Evolutionary conservation across 2,329 filamentous ascomycete genomes (phyloP).

Genomic region (Volutella citrinella): DNA sequence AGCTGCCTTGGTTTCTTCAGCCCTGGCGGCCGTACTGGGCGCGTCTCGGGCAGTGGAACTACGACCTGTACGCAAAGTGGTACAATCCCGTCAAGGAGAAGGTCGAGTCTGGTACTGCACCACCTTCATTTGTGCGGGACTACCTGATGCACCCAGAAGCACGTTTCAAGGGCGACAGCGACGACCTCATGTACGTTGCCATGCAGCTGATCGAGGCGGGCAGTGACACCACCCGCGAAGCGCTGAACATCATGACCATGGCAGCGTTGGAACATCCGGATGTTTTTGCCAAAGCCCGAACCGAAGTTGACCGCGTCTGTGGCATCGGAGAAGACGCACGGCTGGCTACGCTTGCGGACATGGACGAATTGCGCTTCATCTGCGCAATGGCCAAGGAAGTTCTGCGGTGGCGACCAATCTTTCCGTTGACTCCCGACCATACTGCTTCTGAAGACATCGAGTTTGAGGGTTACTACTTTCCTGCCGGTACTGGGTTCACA

Average conservation of each 20-base stretch:
- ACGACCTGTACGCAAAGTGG: slow-evolving; percentile 32
- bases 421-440: slow-evolving; percentile 34
- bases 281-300: slow-evolving; percentile 32
- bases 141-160: slow-evolving; percentile 25
- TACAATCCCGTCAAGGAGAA: slow-evolving; percentile 28
- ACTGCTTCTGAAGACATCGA: slow-evolving; percentile 40
- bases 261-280: slow-evolving; percentile 30
- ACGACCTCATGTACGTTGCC: slow-evolving; percentile 38
- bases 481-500: slow-evolving; percentile 40
- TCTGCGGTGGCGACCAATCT: slow-evolving; percentile 42
- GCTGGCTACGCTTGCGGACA: slow-evolving; percentile 39
- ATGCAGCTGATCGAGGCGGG: slow-evolving; percentile 40
- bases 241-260: slow-evolving; percentile 29
- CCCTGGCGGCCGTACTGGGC: slow-evolving; percentile 32
- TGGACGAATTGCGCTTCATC: slow-evolving; percentile 37
- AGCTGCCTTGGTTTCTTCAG: slow-evolving; percentile 31
- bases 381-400: slow-evolving; percentile 44
- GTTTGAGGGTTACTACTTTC: slow-evolving; percentile 43
- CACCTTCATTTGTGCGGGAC: slow-evolving; percentile 33
- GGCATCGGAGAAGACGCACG: slow-evolving; percentile 29
- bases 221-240: slow-evolving; percentile 40
- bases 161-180: slow-evolving; percentile 27
- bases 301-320: slow-evolving; percentile 42
- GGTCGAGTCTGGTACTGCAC: slow-evolving; percentile 5
- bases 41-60: slow-evolving; percentile 30